Conservation (phyloP, 768 basidiomycete genomes). For the Boletellus ananas region DNA sequence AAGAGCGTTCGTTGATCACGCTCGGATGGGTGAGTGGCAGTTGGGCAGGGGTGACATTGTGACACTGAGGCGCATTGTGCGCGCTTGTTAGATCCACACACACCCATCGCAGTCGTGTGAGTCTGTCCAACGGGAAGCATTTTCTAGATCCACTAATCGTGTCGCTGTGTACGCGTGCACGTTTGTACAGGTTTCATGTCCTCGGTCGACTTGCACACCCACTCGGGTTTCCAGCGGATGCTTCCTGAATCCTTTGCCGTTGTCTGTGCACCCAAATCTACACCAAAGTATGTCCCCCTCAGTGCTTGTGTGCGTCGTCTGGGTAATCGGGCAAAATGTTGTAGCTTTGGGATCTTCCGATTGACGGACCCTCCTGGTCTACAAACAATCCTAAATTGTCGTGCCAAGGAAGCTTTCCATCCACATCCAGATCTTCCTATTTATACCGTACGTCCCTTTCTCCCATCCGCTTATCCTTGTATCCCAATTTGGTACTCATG, state of each 20-base stretch:
- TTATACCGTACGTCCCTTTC: constrained; percentile 63
- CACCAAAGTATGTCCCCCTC: constrained; percentile 55
- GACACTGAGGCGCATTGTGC: neutral
- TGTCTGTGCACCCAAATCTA: constrained; percentile 80
- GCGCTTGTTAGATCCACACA: constrained; percentile 69
- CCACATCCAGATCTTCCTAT: constrained; percentile 81
- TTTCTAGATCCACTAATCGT: neutral
- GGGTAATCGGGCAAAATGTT: neutral
- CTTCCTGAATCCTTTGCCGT: constrained; percentile 91
- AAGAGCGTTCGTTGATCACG: constrained; percentile 75
- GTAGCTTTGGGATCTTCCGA: constrained; percentile 80
- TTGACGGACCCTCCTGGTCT: constrained; percentile 86
- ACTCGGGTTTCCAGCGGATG: constrained; percentile 85
- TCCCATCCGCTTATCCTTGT: neutral
- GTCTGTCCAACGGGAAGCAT: constrained; percentile 20
- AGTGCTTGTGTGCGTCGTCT: neutral
- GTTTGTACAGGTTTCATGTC: constrained; percentile 81
- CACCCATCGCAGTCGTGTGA: constrained; percentile 86
- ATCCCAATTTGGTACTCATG: neutral
- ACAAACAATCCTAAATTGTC: constrained; percentile 64
- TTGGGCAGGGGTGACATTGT: neutral
- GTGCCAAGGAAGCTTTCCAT: constrained; percentile 74
- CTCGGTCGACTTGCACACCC: constrained; percentile 89
- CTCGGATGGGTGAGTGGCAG: constrained; percentile 78
- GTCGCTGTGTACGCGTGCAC: neutral